phyloP scores from a whole-genome alignment of 1,284 basidiomycete species.

The Rhodotorula sp. region DNA sequence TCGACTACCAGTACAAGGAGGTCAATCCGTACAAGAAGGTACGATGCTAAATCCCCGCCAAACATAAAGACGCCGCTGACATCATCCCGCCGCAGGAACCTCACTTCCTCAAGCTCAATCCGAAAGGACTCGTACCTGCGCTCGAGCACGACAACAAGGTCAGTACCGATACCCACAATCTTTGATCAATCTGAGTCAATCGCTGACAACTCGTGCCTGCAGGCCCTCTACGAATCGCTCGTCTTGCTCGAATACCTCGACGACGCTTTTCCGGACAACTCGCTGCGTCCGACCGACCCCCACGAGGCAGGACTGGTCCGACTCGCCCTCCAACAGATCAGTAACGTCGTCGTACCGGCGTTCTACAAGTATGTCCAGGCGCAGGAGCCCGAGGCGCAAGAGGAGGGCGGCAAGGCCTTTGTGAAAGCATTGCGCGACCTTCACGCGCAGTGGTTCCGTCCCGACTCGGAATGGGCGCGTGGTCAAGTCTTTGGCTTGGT shows the following conservation, averaged over 20 bases:
- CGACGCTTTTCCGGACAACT: slow-evolving; percentile 48
- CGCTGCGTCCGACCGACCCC: slow-evolving; percentile 8
- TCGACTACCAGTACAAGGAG: slow-evolving; percentile 60
- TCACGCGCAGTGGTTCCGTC: slow-evolving; percentile 17
- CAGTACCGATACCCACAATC: no score
- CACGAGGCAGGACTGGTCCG: slow-evolving; percentile 17
- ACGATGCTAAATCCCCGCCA: neutral
- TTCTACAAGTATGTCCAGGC: slow-evolving; percentile 42
- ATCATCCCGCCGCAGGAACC: slow-evolving; percentile 6
- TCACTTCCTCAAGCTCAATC: slow-evolving; percentile 42
- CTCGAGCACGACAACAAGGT: slow-evolving; percentile 58
- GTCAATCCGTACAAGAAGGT: slow-evolving; percentile 42
- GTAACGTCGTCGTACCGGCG: slow-evolving; percentile 46
- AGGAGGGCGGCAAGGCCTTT: slow-evolving; percentile 24
- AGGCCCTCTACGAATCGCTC: slow-evolving; percentile 62
- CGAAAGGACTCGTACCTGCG: slow-evolving; percentile 48
- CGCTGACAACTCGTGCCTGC: no score
- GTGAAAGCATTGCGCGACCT: slow-evolving; percentile 29
- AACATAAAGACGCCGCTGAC: no score
- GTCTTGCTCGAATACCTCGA: slow-evolving; percentile 64
- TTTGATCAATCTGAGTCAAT: no score
- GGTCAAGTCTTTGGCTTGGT: slow-evolving; percentile 28
- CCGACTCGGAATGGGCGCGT: slow-evolving; percentile 18
- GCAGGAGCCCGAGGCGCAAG: slow-evolving; percentile 31
- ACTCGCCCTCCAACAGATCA: slow-evolving; percentile 22